Evolutionary conservation across 768 basidiomycete species (phyloP), one percentile per base, ranked within the genome.

Genomic region (Xanthoconium purpureum): DNA sequence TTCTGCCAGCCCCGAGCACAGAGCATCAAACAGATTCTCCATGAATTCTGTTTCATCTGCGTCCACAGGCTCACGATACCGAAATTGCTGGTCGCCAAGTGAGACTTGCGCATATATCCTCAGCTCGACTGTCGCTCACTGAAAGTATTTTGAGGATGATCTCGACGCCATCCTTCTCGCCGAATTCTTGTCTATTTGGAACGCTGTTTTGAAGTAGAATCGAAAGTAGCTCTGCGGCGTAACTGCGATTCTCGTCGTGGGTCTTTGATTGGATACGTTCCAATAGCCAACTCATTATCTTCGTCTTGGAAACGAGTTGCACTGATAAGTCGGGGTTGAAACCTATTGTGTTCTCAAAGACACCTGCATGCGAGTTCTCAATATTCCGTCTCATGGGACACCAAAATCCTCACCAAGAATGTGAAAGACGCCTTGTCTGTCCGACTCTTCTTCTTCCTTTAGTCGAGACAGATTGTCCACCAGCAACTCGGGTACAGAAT

Each of bases 11-110:
- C 87, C 81, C 1, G 94, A 95, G 68, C 97, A 98, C 24, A 99
- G 72, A 0, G 86, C 73, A 68, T 98, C 91, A 67, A 98, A 98
- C 5, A 93, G 66, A 71, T 99, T 98, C 69, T 98, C 97, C 94
- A 98, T 95, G 72, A 94, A 98, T 70, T 99, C 97, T 6, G 84
- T 79, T 73, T 99, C 97, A 59, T 98, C 97, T 9, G 87, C 80
- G 60, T 94, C 87, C 0, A 76, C 75, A 14, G 96, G 96, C 66
- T 98, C 91, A 54, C 84, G 80, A 67, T 83, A 81, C 40, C 95
- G 87, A 69, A 88, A 98, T 84, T 89, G 88, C 94, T 97, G 20
- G 30, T 44, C 53, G 52, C 35, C 43, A 5, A 47, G 37, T 64
- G 58, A 61, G 61, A 54, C 49, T 40, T 52, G 44, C 30, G 35